Evolutionary conservation across 148 eudicot genomes (phyloP).

Genomic region (Diospyros lotus): DNA sequence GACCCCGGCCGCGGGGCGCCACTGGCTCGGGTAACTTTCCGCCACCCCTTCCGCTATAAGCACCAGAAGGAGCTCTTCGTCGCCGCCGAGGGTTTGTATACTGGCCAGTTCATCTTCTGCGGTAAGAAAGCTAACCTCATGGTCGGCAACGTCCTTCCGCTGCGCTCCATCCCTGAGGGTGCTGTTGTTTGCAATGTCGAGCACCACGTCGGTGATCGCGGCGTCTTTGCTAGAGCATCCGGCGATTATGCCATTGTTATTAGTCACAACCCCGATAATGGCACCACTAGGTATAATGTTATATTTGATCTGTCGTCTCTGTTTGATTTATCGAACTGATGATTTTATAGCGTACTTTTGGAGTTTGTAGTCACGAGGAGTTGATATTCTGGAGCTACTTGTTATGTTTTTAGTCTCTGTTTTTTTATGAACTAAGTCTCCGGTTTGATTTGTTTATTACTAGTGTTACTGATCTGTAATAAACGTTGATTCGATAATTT

Average conservation of each 20-base stretch:
- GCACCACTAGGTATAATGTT: conserved; percentile 13
- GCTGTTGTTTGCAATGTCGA: conserved; percentile 20
- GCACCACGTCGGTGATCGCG: conserved; percentile 26
- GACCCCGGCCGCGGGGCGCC: conserved; percentile 22
- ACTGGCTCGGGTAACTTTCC: conserved; percentile 18
- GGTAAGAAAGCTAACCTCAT: conserved; percentile 18
- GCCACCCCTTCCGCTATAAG: conserved; percentile 19
- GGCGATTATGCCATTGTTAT: conserved; percentile 26
- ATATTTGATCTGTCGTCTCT: background rate
- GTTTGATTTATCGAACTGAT: background rate
- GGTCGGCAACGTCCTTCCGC: conserved; percentile 18
- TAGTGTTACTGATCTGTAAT: too few relatives aligned
- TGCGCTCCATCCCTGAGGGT: conserved; percentile 21
- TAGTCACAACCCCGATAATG: conserved; percentile 22
- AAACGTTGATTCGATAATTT: too few relatives aligned
- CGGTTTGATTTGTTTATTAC: too few relatives aligned
- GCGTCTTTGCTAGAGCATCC: conserved; percentile 18
- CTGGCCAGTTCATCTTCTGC: conserved; percentile 15
- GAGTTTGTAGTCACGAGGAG: too few relatives aligned
- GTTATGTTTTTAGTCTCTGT: too few relatives aligned
- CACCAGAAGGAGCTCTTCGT: conserved; percentile 25
- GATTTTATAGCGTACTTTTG: too few relatives aligned
- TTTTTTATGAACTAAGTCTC: too few relatives aligned
- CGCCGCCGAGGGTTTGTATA: conserved; percentile 24
- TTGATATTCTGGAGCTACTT: too few relatives aligned